Base-by-base conservation (phyloP, 768 basidiomycete species). In the Naganishia antarctica region DNA sequence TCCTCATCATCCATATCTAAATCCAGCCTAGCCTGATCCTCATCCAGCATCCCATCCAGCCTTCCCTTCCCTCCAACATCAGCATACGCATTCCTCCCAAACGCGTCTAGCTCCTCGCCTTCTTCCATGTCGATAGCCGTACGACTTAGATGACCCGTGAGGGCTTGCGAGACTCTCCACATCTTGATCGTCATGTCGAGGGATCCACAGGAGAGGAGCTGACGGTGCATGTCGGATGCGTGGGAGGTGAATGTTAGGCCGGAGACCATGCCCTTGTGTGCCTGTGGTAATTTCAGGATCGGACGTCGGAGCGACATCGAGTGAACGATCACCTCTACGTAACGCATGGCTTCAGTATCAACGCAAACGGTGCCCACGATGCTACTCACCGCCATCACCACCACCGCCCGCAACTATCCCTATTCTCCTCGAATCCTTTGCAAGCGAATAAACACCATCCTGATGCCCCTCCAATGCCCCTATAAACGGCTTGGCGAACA, bases 401-500 rank as follows among this genome's bases (percentile, higher is more conserved):
- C 90, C 89, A 23, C 90, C 93, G 72, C 91, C 94, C 0, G 90
- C 93, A 21, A 97, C 82, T 28, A 85, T 82, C 18, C 85, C 85
- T 25, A 96, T 80, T 0, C 87, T 84, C 18, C 85, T 84, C 21
- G 86, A 85, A 66, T 81, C 80, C 70, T 84, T 86, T 16, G 83
- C 83, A 64, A 97, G 79, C 21, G 86, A 84, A 78, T 96, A 93
- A n/a, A 97, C 87, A 18, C 91, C 91, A 74, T 97, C 93, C 41
- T 88, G 82, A 76, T 98, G 96, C 1, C 96, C 96, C 66, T 96
- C 93, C 51, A 99, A 76, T 59, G 85, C 83, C 40, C 84, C 90
- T 16, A 99, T 81, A 71, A 98, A 98, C 0, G 96, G 96, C 71
- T 96, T 97, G n/a, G 96, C 87, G 74, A 98, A 97, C 80, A 99